Evolutionary conservation across 148 eudicot genomes (phyloP).

Genomic region (Fagopyrum esculentum): DNA sequence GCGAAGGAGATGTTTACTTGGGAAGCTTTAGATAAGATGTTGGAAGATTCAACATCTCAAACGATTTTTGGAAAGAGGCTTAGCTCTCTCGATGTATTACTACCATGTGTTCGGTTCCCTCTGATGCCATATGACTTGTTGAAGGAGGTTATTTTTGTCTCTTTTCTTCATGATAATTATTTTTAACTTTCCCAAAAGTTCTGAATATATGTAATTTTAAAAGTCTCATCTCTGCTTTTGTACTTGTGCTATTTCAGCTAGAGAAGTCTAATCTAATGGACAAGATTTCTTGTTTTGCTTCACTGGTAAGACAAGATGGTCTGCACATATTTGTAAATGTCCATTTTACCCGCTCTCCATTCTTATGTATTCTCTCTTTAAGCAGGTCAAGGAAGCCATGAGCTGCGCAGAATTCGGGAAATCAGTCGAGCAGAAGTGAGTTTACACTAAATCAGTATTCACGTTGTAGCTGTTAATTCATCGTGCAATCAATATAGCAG

Average conservation of each 20-base stretch:
- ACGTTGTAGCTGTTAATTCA: neutral
- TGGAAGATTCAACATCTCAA: constrained; percentile 50
- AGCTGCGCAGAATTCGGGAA: constrained; percentile 41
- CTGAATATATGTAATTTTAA: neutral
- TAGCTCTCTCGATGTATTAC: constrained; percentile 36
- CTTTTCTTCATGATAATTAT: neutral
- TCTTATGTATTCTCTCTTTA: neutral
- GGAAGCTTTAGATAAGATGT: constrained; percentile 57
- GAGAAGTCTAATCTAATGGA: constrained; percentile 54
- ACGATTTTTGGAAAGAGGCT: constrained; percentile 65
- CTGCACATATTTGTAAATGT: neutral
- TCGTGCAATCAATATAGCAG: neutral
- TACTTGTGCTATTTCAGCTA: constrained; percentile 35
- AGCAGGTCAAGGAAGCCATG: constrained; percentile 73
- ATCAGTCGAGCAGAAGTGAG: constrained; percentile 56
- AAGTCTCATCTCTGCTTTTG: constrained; percentile 4
- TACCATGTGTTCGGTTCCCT: constrained; percentile 71
- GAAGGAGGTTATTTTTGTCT: constrained; percentile 48
- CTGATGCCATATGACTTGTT: constrained; percentile 55
- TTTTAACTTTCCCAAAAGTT: neutral
- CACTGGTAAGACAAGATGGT: constrained; percentile 44
- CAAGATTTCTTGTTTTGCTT: constrained; percentile 36
- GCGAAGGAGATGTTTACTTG: constrained; percentile 54
- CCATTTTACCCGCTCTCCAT: neutral
- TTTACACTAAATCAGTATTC: constrained; percentile 6